Evolutionary conservation across 805 yeast species (phyloP), one percentile per base, ranked within the genome.

Genomic region (Pichia rugopelliculosa): DNA sequence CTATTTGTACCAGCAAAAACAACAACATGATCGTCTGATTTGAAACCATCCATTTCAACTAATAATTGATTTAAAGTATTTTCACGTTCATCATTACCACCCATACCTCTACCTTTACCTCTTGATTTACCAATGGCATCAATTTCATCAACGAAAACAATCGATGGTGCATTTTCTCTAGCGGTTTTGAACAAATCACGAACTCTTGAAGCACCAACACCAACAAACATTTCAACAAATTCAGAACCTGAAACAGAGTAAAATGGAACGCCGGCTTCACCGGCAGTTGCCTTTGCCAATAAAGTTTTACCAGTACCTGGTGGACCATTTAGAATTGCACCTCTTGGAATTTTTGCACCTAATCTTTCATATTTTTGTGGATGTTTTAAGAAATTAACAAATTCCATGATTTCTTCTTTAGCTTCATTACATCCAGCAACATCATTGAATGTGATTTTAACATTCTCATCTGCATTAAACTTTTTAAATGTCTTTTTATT

Each of bases 291-390:
- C 65, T 86, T 88, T 22, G 96, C 96, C 48, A 89, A 69, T 53
- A 89, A 68, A 0, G 97, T 89, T 66, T 89, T 89, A 79, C 97
- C 97, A 3, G 97, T 89, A 72, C 97, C 97, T 39, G 97, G 97
- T 17, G 96, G 95, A 55, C 97, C 97, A 12, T 95, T 84, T 44
- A 89, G 69, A 54, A 89, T 86, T 7, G 96, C 97, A 63, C 97
- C 97, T 64, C 96, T 76, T 46, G 97, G 97, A 53, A 89, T 89
- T 65, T 88, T 87, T 11, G 96, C 97, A 41, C 97, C 97, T 48
- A 89, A 72, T 52, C 75, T 79, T 66, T 88, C 96, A 67, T 87
- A 89, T 63, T 87, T 86, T 42, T 72, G 69, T 10, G 97, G 96
- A 51, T 87, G 77, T 65, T 87, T 89, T 66, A 89, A 74, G 60